Evolutionary conservation across 495 filamentous ascomycete genomes (phyloP).

Genomic region (Trichoderma asperelloides): DNA sequence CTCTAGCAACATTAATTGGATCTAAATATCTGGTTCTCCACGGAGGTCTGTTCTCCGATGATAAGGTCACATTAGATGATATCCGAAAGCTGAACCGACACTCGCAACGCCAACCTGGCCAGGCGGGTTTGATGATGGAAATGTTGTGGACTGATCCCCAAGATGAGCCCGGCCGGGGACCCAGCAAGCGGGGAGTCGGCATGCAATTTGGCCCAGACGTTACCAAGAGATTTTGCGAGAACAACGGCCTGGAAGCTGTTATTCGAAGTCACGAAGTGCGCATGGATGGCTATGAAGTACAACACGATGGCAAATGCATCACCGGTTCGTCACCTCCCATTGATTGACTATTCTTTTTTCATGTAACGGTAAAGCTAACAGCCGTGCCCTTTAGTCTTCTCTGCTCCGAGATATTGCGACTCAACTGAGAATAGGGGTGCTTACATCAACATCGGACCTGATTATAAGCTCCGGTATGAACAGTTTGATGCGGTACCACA

Average conservation of each 20-base stretch:
- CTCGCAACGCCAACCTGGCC: constrained; percentile 90
- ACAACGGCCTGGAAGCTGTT: constrained; percentile 86
- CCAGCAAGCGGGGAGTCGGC: constrained; percentile 93
- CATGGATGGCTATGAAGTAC: constrained; percentile 96
- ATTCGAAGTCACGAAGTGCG: constrained; percentile 96
- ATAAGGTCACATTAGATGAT: constrained; percentile 85
- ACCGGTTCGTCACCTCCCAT: constrained; percentile 49
- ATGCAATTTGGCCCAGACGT: constrained; percentile 96
- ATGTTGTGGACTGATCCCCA: constrained; percentile 99
- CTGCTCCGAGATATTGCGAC: constrained; percentile 95
- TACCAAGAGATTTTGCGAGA: constrained; percentile 94
- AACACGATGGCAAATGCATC: constrained; percentile 93
- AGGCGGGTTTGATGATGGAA: constrained; percentile 97
- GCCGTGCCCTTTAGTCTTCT: constrained; percentile 61
- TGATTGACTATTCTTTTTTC: background rate
- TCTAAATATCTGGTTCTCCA: constrained; percentile 88
- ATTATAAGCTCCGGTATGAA: constrained; percentile 82
- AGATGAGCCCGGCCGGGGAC: constrained; percentile 71
- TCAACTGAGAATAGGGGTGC: constrained; percentile 96
- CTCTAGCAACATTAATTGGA: constrained; percentile 86
- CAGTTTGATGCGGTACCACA: constrained; percentile 96
- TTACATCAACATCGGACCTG: constrained; percentile 92
- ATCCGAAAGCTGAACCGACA: constrained; percentile 88
- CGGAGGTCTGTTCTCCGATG: constrained; percentile 95
- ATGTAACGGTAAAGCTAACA: background rate